Evolutionary conservation across 2,329 filamentous ascomycete genomes (phyloP).

Genomic region (Calonectria montana): DNA sequence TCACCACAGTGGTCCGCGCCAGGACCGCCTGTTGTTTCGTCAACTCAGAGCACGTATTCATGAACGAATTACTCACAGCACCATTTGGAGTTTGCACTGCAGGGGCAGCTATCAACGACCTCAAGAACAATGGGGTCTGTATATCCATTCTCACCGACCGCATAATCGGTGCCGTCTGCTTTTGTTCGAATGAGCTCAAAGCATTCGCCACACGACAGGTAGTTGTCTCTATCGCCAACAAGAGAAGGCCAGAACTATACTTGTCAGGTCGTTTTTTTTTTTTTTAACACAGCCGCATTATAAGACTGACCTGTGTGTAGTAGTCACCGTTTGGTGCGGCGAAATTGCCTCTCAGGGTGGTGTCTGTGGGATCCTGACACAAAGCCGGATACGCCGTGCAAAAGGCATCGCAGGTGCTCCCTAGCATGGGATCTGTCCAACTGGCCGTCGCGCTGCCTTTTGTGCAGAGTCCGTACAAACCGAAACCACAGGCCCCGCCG

Average conservation of each 20-base stretch:
- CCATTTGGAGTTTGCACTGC: conserved; percentile 16
- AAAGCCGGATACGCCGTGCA: conserved; percentile 9
- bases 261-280: too few species aligned
- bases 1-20: conserved; percentile 15
- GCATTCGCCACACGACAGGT: conserved; percentile 13
- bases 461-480: conserved; percentile 16
- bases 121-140: conserved; percentile 13
- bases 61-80: conserved; percentile 11
- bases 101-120: conserved; percentile 13
- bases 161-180: conserved; percentile 7
- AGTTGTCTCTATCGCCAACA: conserved; percentile 7
- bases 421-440: conserved; percentile 16
- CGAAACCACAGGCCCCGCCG: conserved; percentile 13
- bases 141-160: conserved; percentile 1
- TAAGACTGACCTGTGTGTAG: conserved; percentile 15
- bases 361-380: conserved; percentile 7
- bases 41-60: not conserved
- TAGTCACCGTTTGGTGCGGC: conserved; percentile 17
- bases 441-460: conserved; percentile 11
- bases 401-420: conserved; percentile 13
- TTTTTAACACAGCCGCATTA: too few species aligned
- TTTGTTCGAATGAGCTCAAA: conserved; percentile 15
- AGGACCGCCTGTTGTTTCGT: not conserved
- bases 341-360: conserved; percentile 11
- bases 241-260: conserved; percentile 11